A percentile compares a stretch with the other conserved stretches of the same genome.
Conservation (phyloP, 1,139 yeast species). For the Scheffersomyces quercinus region DNA sequence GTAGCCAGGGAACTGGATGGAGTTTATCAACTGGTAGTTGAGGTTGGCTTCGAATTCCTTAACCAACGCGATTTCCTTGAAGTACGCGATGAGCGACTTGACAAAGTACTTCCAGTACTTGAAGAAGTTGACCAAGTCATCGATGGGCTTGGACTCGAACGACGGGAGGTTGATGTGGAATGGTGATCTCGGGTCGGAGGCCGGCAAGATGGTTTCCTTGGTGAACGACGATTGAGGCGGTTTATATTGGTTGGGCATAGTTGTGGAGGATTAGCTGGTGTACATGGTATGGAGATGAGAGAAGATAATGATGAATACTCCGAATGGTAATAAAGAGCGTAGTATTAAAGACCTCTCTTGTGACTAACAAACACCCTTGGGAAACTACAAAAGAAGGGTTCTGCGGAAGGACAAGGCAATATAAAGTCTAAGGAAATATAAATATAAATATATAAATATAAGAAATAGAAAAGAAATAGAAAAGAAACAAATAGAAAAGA, state of each 20-base stretch:
- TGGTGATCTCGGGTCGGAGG: conserved; percentile 39
- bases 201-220: conserved; percentile 37
- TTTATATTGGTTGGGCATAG: not conserved
- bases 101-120: conserved; percentile 71
- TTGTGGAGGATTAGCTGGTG: too few relatives aligned
- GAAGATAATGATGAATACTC: too few relatives aligned
- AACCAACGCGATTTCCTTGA: conserved; percentile 61
- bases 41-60: conserved; percentile 70
- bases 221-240: conserved; percentile 14
- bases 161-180: conserved; percentile 42
- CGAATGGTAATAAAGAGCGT: too few relatives aligned
- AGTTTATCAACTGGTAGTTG: conserved; percentile 59
- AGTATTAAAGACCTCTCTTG: too few relatives aligned
- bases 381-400: too few relatives aligned
- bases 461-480: too few relatives aligned
- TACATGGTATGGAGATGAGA: too few relatives aligned
- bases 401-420: too few relatives aligned
- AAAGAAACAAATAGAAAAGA: too few relatives aligned
- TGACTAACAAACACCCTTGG: too few relatives aligned
- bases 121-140: conserved; percentile 55
- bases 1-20: conserved; percentile 58
- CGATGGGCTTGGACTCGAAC: conserved; percentile 47
- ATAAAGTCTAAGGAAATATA: too few relatives aligned
- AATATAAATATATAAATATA: too few relatives aligned
- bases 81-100: conserved; percentile 60